A percentile compares a stretch with the other conserved stretches of the same genome.
These are phyloP conservation scores for Stagonosporopsis rhizophila DNA, from an alignment of 2,329 filamentous ascomycete species.

Conservation along the genomic window DNA sequence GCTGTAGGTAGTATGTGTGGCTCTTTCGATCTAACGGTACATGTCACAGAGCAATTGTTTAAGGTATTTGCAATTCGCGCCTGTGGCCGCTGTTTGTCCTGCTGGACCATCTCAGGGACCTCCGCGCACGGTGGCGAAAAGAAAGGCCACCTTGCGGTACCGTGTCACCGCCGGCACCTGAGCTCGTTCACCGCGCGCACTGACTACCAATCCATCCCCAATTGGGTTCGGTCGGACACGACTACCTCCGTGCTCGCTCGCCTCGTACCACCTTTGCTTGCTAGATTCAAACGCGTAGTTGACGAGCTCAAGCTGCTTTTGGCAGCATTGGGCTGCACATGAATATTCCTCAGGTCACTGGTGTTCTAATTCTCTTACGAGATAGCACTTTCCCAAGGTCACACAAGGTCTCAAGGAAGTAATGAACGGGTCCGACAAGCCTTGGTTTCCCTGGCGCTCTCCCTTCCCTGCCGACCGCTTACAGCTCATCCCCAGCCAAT, in stretches of 20 bases:
- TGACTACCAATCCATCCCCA: conserved; percentile 19
- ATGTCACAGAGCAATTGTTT: not conserved
- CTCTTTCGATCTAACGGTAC: not conserved
- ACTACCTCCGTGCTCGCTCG: conserved; percentile 5
- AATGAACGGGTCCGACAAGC: conserved; percentile 11
- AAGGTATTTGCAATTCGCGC: not conserved
- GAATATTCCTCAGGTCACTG: not conserved
- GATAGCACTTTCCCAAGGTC: conserved; percentile 13
- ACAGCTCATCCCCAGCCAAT: not conserved
- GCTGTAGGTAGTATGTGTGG: not conserved
- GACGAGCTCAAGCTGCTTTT: not conserved
- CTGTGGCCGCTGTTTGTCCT: not conserved
- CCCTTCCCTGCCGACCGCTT: conserved; percentile 7
- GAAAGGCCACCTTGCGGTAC: conserved; percentile 28
- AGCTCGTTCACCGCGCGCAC: conserved; percentile 24
- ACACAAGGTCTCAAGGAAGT: conserved; percentile 18
- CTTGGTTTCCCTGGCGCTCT: conserved; percentile 15
- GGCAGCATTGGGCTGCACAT: not conserved
- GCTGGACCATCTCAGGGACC: conserved; percentile 14
- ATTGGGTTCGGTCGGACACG: conserved; percentile 4
- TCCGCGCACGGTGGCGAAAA: conserved; percentile 29
- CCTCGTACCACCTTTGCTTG: not conserved
- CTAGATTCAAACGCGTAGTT: not conserved
- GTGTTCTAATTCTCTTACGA: conserved; percentile 3
- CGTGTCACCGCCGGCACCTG: conserved; percentile 19